Conservation (phyloP, 805 yeast species). For the Candida gorgasii region DNA sequence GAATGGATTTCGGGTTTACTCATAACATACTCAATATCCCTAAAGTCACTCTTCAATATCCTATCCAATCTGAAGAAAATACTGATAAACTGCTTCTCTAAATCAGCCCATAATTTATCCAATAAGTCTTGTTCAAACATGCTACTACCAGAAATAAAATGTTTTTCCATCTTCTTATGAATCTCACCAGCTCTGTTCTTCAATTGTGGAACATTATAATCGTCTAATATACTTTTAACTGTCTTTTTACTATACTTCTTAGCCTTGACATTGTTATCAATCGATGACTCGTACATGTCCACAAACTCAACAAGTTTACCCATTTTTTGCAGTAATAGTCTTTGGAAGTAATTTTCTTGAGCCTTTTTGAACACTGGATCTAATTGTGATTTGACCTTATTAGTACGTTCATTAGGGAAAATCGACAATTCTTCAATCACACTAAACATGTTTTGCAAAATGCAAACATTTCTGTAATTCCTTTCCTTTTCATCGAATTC, state of each 20-base stretch:
- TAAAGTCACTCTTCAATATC: slow-evolving; percentile 53
- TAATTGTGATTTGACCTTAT: slow-evolving; percentile 25
- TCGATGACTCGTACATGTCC: slow-evolving; percentile 57
- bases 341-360: slow-evolving; percentile 34
- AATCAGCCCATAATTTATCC: slow-evolving; percentile 66
- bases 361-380: slow-evolving; percentile 28
- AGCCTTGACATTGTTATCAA: slow-evolving; percentile 53
- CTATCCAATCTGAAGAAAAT: slow-evolving; percentile 55
- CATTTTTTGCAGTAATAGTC: slow-evolving; percentile 46
- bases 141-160: slow-evolving; percentile 44
- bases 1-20: slow-evolving; percentile 57
- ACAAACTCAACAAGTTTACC: slow-evolving; percentile 71
- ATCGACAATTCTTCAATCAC: slow-evolving; percentile 32
- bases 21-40: slow-evolving; percentile 54
- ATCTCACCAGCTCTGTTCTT: slow-evolving; percentile 54
- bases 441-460: slow-evolving; percentile 39
- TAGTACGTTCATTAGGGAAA: slow-evolving; percentile 24
- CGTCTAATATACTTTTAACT: slow-evolving; percentile 55
- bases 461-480: slow-evolving; percentile 40
- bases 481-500: slow-evolving; percentile 46
- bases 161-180: slow-evolving; percentile 55
- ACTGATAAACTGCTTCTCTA: slow-evolving; percentile 62
- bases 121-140: slow-evolving; percentile 55
- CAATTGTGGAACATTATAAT: slow-evolving; percentile 61
- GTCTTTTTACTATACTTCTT: slow-evolving; percentile 64